Evolutionary conservation across 305 asterid species (phyloP).

Genomic region (Lippia alba): DNA sequence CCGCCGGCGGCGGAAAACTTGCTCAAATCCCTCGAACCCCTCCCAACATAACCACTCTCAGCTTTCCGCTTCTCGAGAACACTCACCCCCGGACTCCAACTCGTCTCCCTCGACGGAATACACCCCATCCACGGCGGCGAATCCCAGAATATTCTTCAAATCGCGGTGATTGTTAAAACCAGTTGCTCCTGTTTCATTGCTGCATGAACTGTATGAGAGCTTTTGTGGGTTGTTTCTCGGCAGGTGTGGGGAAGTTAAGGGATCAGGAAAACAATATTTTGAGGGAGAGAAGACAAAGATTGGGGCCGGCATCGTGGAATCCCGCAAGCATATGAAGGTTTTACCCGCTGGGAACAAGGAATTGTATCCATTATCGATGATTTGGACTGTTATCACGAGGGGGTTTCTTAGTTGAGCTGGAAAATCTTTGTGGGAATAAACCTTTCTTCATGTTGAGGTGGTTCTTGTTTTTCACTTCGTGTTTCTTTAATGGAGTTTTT

Average conservation of each 20-base stretch:
- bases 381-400: slow-evolving; percentile 33
- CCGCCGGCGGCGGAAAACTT: slow-evolving; percentile 29
- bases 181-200: slow-evolving; percentile 15
- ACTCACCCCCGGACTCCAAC: slow-evolving; percentile 25
- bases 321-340: slow-evolving; percentile 29
- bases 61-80: slow-evolving; percentile 49
- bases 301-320: slow-evolving; percentile 42
- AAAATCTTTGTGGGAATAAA: slow-evolving; percentile 27
- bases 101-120: slow-evolving; percentile 43
- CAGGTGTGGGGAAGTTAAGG: not conserved
- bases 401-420: slow-evolving; percentile 9
- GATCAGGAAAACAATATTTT: not conserved
- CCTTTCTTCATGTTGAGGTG: not conserved
- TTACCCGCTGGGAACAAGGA: slow-evolving; percentile 40
- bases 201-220: slow-evolving; percentile 27
- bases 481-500: too few species aligned
- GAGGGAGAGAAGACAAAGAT: slow-evolving; percentile 31
- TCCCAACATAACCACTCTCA: slow-evolving; percentile 41
- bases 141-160: slow-evolving; percentile 36
- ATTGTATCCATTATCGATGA: slow-evolving; percentile 41
- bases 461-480: not conserved
- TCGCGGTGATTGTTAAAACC: slow-evolving; percentile 33
- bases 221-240: not conserved
- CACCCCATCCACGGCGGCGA: slow-evolving; percentile 65
- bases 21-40: slow-evolving; percentile 15